phyloP scores from a whole-genome alignment of 495 filamentous ascomycete species.

The Collariella sp. region DNA sequence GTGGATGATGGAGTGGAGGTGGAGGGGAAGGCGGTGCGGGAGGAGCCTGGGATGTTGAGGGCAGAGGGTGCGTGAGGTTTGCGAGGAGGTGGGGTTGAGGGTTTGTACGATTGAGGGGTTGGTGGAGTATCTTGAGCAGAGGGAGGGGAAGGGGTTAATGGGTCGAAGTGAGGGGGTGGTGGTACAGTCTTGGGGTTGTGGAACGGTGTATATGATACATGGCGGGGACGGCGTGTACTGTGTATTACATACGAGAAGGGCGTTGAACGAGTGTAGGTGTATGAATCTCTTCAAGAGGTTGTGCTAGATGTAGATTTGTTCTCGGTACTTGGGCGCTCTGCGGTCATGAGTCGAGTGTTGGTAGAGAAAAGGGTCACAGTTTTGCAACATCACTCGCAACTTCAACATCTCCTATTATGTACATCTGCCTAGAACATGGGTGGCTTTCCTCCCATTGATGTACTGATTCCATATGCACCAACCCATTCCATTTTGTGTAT shows the following conservation, averaged over 20 bases:
- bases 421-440: background rate
- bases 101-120: constrained; percentile 94
- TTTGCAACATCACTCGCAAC: background rate
- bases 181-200: background rate
- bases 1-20: constrained; percentile 69
- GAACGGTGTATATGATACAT: background rate
- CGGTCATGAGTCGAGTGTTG: background rate
- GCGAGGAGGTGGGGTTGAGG: constrained; percentile 77
- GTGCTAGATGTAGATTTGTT: background rate
- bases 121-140: constrained; percentile 67
- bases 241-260: no score
- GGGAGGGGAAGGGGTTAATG: constrained; percentile 44
- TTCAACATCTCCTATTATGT: background rate
- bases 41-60: constrained; percentile 79
- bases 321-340: background rate
- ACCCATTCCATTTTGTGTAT: constrained; percentile 8
- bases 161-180: constrained; percentile 22
- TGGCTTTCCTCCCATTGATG: background rate
- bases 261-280: background rate
- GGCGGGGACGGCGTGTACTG: background rate
- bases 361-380: background rate
- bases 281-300: background rate
- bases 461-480: background rate
- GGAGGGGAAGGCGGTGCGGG: constrained; percentile 44
- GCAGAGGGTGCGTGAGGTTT: constrained; percentile 84